phyloP scores from a whole-genome alignment of 148 eudicot species.

The Gaultheria prostrata region DNA sequence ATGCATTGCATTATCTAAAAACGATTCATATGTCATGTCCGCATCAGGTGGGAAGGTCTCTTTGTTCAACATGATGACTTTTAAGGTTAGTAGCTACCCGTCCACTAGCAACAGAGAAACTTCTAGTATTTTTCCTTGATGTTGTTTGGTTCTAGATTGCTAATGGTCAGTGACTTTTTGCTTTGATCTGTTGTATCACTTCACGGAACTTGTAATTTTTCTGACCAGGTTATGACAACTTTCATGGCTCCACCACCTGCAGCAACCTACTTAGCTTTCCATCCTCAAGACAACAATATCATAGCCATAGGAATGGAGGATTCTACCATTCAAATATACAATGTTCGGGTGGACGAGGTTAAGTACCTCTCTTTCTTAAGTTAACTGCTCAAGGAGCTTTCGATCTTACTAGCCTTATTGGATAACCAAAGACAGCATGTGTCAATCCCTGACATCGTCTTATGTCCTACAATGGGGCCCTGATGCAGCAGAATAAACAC shows the following conservation, averaged over 20 bases:
- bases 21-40: conserved; percentile 68
- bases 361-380: conserved; percentile 8
- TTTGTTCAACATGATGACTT: conserved; percentile 65
- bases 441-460: neutral
- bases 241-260: conserved; percentile 68
- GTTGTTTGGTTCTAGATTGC: neutral
- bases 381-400: neutral
- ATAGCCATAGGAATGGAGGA: conserved; percentile 66
- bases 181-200: neutral
- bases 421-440: neutral
- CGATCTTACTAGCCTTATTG: neutral
- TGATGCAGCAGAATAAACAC: too few species aligned
- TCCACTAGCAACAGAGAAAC: neutral
- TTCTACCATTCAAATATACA: conserved; percentile 53
- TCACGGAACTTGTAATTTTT: conserved; percentile 12
- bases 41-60: conserved; percentile 64
- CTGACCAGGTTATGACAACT: conserved; percentile 57
- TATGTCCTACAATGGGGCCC: neutral
- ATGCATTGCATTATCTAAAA: conserved; percentile 60
- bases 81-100: conserved; percentile 36
- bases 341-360: conserved; percentile 62
- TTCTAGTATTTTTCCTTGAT: neutral
- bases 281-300: conserved; percentile 59
- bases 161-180: neutral
- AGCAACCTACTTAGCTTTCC: conserved; percentile 56